Evolutionary conservation across 179 eudicot species (phyloP).

Genomic region (Beta macrorhiza): DNA sequence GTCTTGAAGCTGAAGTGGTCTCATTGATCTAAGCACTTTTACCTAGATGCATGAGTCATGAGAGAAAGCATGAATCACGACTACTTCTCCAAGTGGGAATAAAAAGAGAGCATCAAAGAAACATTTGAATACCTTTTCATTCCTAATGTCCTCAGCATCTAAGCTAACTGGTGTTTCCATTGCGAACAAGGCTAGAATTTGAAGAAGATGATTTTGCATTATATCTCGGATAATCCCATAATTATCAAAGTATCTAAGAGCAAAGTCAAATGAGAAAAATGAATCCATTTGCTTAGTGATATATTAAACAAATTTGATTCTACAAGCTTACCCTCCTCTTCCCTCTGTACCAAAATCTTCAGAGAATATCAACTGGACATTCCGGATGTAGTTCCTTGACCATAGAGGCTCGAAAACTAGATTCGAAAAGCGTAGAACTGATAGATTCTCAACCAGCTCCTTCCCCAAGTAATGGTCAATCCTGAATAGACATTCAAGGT

Average conservation of each 20-base stretch:
- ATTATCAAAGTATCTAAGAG: slow-evolving; percentile 63
- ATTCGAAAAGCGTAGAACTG: slow-evolving; percentile 93
- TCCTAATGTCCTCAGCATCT: slow-evolving; percentile 82
- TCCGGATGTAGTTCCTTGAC: slow-evolving; percentile 77
- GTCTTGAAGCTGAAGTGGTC: slow-evolving; percentile 57
- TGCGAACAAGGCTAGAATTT: slow-evolving; percentile 80
- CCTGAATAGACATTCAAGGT: slow-evolving; percentile 41
- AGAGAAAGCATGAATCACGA: slow-evolving; percentile 8
- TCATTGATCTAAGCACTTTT: slow-evolving; percentile 80
- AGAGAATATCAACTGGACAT: slow-evolving; percentile 77
- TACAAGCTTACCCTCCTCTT: slow-evolving; percentile 64
- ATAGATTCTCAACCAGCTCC: slow-evolving; percentile 80
- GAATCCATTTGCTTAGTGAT: not conserved
- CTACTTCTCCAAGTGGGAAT: not conserved
- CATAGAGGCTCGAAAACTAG: slow-evolving; percentile 88
- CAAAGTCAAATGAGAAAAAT: slow-evolving; percentile 7
- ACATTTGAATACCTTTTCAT: slow-evolving; percentile 63
- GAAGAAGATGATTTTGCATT: slow-evolving; percentile 87
- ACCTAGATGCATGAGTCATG: slow-evolving; percentile 42
- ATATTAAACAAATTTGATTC: not conserved
- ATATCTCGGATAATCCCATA: slow-evolving; percentile 91
- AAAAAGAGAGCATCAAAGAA: not conserved
- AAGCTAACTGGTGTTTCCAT: slow-evolving; percentile 95
- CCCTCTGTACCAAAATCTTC: slow-evolving; percentile 86
- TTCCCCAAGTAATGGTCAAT: slow-evolving; percentile 90